Evolutionary conservation across 2,329 filamentous ascomycete genomes (phyloP).

Genomic region (Claviceps fusiformis): DNA sequence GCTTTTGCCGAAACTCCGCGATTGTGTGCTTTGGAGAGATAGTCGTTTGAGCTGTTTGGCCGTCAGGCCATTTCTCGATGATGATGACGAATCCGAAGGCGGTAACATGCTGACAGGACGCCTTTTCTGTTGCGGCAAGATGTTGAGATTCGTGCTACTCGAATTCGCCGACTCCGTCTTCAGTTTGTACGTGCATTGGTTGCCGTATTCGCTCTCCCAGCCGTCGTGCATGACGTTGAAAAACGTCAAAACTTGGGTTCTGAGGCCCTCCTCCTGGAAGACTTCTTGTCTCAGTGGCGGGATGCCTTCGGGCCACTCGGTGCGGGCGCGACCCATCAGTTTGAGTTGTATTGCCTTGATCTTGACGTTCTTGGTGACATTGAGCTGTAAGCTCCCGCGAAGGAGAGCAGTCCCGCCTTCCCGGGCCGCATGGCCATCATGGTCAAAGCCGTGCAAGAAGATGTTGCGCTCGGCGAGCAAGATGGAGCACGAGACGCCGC

Average conservation of each 20-base stretch:
- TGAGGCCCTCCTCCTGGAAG: conserved; percentile 70
- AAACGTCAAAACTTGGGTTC: conserved; percentile 82
- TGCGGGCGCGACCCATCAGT: conserved; percentile 71
- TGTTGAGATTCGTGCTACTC: conserved; percentile 19
- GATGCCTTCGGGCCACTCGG: conserved; percentile 94
- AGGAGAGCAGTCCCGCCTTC: conserved; percentile 71
- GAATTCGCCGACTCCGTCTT: conserved; percentile 24
- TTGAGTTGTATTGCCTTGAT: conserved; percentile 83
- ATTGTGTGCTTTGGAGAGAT: conserved; percentile 68
- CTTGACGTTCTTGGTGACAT: conserved; percentile 79
- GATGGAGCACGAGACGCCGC: conserved; percentile 61
- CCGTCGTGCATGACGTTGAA: conserved; percentile 64
- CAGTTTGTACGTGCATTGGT: conserved; percentile 43
- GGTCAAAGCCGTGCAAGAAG: conserved; percentile 67
- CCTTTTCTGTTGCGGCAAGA: conserved; percentile 6
- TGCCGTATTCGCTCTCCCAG: conserved; percentile 49
- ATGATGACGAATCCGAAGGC: conserved; percentile 6
- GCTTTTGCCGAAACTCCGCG: conserved; percentile 72
- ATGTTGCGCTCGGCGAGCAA: conserved; percentile 67
- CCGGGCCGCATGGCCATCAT: conserved; percentile 40
- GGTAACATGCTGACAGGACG: conserved; percentile 8
- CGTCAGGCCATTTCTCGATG: conserved; percentile 14
- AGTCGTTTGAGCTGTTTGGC: conserved; percentile 49
- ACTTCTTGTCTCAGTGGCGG: conserved; percentile 75
- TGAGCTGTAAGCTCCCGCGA: conserved; percentile 68